Percentiles rank a stretch among this genome's conserved stretches.
Evolutionary conservation across 148 eudicot species (phyloP).

Genomic region (Heliosperma pusillum): DNA sequence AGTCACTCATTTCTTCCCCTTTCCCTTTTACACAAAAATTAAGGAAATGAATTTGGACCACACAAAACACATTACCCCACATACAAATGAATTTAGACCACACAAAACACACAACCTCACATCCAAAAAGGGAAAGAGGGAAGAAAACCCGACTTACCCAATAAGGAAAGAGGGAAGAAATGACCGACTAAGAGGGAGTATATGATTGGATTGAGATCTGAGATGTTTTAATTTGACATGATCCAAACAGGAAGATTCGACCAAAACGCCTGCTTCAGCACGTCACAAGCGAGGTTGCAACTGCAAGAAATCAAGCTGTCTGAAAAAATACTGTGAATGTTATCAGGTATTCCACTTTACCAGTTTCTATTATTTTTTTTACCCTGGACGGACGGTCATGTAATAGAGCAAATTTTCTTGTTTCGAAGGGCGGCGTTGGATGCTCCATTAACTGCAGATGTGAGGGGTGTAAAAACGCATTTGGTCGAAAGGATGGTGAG

Average conservation of each 20-base stretch:
- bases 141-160: no score
- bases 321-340: constrained; percentile 98
- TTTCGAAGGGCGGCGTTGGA: constrained; percentile 88
- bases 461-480: constrained; percentile 88
- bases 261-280: constrained; percentile 93
- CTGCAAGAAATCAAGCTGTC: constrained; percentile 93
- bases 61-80: no score
- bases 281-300: constrained; percentile 98
- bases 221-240: neutral
- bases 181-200: no score
- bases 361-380: constrained; percentile 4
- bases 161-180: no score
- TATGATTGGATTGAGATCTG: constrained; percentile 4
- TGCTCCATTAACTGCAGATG: constrained; percentile 94
- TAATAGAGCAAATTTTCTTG: constrained; percentile 20
- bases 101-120: no score
- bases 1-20: no score
- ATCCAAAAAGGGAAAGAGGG: no score
- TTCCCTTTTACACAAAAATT: no score
- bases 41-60: no score
- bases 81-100: no score
- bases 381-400: constrained; percentile 15
- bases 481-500: constrained; percentile 90
- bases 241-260: constrained; percentile 65
- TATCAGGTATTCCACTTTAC: constrained; percentile 60